These are phyloP conservation scores for Garcia nutans DNA, from an alignment of 345 rosid genomes.

Conservation along the genomic window DNA sequence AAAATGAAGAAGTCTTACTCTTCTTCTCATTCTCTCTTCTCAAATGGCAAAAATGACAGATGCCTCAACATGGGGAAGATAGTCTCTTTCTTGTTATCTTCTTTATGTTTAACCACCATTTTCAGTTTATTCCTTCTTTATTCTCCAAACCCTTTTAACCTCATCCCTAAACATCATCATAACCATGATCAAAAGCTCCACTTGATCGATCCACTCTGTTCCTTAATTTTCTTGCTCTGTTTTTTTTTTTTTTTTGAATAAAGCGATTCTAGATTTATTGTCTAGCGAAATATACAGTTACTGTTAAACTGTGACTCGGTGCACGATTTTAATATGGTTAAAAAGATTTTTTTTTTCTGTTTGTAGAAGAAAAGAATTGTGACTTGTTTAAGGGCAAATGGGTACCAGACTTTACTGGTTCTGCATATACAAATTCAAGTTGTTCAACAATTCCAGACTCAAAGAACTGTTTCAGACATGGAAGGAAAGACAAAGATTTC, in stretches of 20 bases:
- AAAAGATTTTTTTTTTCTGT: not conserved
- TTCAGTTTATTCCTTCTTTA: conserved; percentile 51
- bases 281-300: no score
- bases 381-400: conserved; percentile 66
- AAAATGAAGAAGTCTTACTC: conserved; percentile 29
- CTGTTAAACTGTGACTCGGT: no score
- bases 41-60: conserved; percentile 35
- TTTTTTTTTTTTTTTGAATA: not conserved
- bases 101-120: conserved; percentile 43
- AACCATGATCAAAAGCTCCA: conserved; percentile 26
- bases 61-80: conserved; percentile 36
- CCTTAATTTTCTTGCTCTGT: not conserved
- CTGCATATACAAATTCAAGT: conserved; percentile 59
- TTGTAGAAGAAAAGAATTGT: conserved; percentile 37
- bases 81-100: conserved; percentile 49
- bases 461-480: conserved; percentile 68
- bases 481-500: conserved; percentile 62
- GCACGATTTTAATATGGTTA: no score
- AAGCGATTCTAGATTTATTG: no score
- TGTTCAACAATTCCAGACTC: conserved; percentile 71
- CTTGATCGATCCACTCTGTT: not conserved
- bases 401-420: conserved; percentile 53
- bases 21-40: conserved; percentile 17
- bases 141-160: conserved; percentile 50
- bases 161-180: conserved; percentile 15